Percentiles rank a stretch among this genome's conserved stretches.
These are phyloP conservation scores for Beauveria medogensis DNA, from an alignment of 2,329 filamentous ascomycete species.

Conservation along the genomic window DNA sequence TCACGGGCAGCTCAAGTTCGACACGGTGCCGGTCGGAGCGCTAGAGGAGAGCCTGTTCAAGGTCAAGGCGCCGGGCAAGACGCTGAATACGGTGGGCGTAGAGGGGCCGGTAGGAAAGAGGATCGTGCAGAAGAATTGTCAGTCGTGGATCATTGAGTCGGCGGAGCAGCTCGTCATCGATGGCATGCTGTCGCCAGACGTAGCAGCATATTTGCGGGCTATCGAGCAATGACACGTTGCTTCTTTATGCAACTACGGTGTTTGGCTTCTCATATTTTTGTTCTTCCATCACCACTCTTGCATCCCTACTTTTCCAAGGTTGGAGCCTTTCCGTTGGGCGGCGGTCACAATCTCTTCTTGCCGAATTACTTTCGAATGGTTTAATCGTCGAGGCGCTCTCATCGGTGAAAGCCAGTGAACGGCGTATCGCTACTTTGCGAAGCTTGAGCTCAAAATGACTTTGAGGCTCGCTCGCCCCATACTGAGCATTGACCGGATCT, in stretches of 20 bases:
- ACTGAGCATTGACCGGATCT: too few species aligned
- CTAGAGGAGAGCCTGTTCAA: constrained; percentile 20
- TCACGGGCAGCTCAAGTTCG: constrained; percentile 14
- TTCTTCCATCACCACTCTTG: neutral
- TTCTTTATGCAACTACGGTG: neutral
- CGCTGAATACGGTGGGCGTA: constrained; percentile 10
- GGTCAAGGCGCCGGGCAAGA: constrained; percentile 14
- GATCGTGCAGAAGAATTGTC: constrained; percentile 24
- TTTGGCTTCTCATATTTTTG: too few species aligned
- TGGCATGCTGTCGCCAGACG: constrained; percentile 18
- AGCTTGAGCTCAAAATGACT: too few species aligned
- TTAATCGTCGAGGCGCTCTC: too few species aligned
- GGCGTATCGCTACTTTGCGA: too few species aligned
- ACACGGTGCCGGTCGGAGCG: constrained; percentile 17
- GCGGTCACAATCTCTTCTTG: too few species aligned
- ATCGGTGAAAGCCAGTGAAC: too few species aligned
- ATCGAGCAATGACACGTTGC: constrained; percentile 18
- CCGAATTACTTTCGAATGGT: too few species aligned
- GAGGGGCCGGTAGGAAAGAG: constrained; percentile 12
- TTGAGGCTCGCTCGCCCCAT: too few species aligned
- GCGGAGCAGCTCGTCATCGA: constrained; percentile 22
- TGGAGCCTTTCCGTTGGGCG: too few species aligned
- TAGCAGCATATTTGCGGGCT: constrained; percentile 19
- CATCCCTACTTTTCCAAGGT: too few species aligned
- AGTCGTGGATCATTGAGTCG: constrained; percentile 29